Evolutionary conservation across 345 rosid genomes (phyloP).

Genomic region (Pugionium cornutum): DNA sequence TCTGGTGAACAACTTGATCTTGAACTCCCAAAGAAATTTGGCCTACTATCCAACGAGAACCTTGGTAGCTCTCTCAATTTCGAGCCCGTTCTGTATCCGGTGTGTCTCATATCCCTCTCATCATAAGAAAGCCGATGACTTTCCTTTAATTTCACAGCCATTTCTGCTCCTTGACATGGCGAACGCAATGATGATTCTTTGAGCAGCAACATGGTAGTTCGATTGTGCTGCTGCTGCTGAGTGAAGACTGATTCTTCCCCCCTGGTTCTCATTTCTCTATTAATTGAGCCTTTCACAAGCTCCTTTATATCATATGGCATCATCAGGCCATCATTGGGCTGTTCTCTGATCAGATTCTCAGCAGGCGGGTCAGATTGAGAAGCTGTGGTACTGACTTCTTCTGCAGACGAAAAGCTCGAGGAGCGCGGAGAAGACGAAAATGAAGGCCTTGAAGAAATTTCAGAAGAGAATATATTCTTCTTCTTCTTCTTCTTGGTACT

Average conservation of each 20-base stretch:
- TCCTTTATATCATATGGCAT: conserved; percentile 50
- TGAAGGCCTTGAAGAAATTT: conserved; percentile 64
- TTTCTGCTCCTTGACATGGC: conserved; percentile 41
- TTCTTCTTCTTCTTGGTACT: conserved; percentile 41
- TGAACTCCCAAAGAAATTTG: conserved; percentile 48
- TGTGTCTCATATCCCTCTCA: conserved; percentile 62
- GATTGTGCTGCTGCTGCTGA: conserved; percentile 40
- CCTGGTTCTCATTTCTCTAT: conserved; percentile 58
- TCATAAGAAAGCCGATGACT: conserved; percentile 81
- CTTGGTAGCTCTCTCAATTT: conserved; percentile 83
- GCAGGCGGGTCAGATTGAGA: conserved; percentile 51
- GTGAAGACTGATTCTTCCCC: conserved; percentile 22
- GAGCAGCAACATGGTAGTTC: conserved; percentile 39
- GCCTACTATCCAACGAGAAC: conserved; percentile 83
- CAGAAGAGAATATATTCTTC: conserved; percentile 62
- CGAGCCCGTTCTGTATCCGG: conserved; percentile 44
- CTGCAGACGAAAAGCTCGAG: conserved; percentile 66
- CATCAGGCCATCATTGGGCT: conserved; percentile 37
- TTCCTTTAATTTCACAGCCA: conserved; percentile 45
- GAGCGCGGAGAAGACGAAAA: conserved; percentile 77
- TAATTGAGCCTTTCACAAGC: conserved; percentile 59
- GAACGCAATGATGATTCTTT: conserved; percentile 52
- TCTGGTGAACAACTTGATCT: conserved; percentile 38
- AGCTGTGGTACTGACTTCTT: conserved; percentile 47
- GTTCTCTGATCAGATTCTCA: conserved; percentile 40